These are phyloP conservation scores for Scedosporium apiospermum DNA, from an alignment of 2,329 filamentous ascomycete genomes.

Conservation along the genomic window DNA sequence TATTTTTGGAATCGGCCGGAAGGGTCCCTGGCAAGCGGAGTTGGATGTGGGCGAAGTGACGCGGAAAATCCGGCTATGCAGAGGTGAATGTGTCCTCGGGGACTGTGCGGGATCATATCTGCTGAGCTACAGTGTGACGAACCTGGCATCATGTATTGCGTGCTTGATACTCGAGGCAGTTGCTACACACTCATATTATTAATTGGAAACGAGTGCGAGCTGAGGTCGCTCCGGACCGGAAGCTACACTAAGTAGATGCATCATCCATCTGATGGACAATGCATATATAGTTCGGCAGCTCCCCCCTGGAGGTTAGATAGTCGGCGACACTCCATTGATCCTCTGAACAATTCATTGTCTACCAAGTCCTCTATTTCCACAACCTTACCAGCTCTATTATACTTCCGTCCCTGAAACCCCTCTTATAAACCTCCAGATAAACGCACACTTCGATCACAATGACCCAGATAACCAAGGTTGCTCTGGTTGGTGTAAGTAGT, in stretches of 20 bases:
- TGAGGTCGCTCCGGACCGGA: too few relatives aligned
- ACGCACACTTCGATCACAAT: slow-evolving; percentile 4
- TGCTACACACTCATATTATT: too few relatives aligned
- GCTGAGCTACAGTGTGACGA: too few relatives aligned
- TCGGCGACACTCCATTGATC: not conserved
- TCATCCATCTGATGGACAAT: not conserved
- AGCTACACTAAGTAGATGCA: not conserved
- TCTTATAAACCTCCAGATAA: not conserved
- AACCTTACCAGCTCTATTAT: not conserved
- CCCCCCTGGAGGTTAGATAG: not conserved
- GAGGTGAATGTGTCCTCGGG: too few relatives aligned
- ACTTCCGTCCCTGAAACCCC: not conserved
- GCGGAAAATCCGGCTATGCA: too few relatives aligned
- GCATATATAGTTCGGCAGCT: not conserved
- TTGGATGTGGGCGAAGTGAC: not conserved
- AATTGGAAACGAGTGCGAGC: too few relatives aligned
- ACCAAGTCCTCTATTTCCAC: not conserved
- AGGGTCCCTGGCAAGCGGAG: not conserved
- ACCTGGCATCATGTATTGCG: too few relatives aligned
- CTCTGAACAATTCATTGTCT: not conserved
- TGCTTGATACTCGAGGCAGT: too few relatives aligned
- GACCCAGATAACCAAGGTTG: slow-evolving; percentile 24
- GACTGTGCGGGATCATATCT: too few relatives aligned
- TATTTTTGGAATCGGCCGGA: not conserved
- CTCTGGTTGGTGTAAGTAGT: slow-evolving; percentile 22